These are phyloP conservation scores for Solanum gracilifrons DNA, from an alignment of 257 asterid species.

Conservation along the genomic window DNA sequence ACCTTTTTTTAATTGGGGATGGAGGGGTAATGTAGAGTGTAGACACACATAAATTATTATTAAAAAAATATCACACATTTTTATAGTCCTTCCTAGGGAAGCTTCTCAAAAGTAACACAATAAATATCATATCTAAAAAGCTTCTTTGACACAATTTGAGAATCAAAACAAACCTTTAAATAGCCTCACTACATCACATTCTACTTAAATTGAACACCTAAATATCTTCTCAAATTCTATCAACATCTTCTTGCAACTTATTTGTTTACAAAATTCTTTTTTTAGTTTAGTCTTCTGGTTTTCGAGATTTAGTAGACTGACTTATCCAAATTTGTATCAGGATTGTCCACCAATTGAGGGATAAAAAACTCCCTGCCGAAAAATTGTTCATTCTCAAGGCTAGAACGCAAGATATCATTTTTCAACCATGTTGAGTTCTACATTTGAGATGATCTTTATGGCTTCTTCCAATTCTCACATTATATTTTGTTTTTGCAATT, in stretches of 20 bases:
- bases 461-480: slow-evolving; percentile 50
- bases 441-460: slow-evolving; percentile 34
- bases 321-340: accelerated
- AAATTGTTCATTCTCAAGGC: accelerated
- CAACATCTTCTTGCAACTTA: not conserved
- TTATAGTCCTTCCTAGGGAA: not conserved
- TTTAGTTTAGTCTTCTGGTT: not conserved
- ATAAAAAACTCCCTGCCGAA: accelerated
- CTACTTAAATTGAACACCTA: not conserved
- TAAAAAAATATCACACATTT: not conserved
- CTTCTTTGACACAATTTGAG: slow-evolving; percentile 18
- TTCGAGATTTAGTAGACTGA: not conserved
- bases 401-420: not conserved
- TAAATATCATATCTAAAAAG: slow-evolving; percentile 12
- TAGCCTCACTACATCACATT: not conserved
- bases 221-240: not conserved
- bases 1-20: not conserved
- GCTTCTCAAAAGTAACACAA: not conserved
- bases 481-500: slow-evolving; percentile 28
- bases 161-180: slow-evolving; percentile 4
- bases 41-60: not conserved
- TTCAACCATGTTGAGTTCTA: slow-evolving; percentile 31
- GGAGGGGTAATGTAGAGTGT: not conserved
- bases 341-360: not conserved
- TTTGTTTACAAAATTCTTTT: too few relatives aligned